Conservation (phyloP, 495 filamentous ascomycete genomes). For the Penicillium verhagenii region DNA sequence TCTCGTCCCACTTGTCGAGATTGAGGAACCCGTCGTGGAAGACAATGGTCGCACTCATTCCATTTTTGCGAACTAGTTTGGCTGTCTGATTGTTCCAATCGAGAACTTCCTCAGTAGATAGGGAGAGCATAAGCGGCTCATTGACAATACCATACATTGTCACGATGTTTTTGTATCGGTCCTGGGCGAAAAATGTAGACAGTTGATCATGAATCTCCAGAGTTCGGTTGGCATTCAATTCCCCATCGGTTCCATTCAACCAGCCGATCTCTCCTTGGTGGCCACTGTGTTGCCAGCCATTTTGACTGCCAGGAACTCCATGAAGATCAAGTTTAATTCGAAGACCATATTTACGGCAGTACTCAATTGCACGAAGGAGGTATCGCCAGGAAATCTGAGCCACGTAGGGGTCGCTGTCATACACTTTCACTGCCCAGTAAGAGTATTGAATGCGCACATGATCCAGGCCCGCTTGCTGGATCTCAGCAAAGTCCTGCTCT, state of each 20-base stretch:
- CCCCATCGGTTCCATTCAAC: constrained; percentile 70
- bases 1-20: constrained; percentile 73
- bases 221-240: constrained; percentile 65
- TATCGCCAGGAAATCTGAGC: constrained; percentile 90
- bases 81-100: constrained; percentile 68
- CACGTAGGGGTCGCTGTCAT: constrained; percentile 85
- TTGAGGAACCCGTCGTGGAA: constrained; percentile 87
- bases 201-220: constrained; percentile 81
- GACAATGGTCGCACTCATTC: constrained; percentile 62
- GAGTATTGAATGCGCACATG: constrained; percentile 93
- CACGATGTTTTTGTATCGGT: constrained; percentile 80
- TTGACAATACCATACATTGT: constrained; percentile 84
- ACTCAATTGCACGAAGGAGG: constrained; percentile 89
- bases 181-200: constrained; percentile 80
- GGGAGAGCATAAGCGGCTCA: constrained; percentile 74
- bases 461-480: constrained; percentile 85
- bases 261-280: constrained; percentile 69
- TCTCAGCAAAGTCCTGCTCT: constrained; percentile 79
- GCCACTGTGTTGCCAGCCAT: constrained; percentile 89
- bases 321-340: constrained; percentile 95
- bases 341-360: constrained; percentile 86
- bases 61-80: constrained; percentile 65
- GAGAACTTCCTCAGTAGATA: constrained; percentile 58
- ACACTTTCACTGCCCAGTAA: constrained; percentile 91
- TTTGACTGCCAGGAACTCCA: constrained; percentile 78